Base-by-base conservation (phyloP, 352 stramenopile species). In the Phytophthora pistaciae region DNA sequence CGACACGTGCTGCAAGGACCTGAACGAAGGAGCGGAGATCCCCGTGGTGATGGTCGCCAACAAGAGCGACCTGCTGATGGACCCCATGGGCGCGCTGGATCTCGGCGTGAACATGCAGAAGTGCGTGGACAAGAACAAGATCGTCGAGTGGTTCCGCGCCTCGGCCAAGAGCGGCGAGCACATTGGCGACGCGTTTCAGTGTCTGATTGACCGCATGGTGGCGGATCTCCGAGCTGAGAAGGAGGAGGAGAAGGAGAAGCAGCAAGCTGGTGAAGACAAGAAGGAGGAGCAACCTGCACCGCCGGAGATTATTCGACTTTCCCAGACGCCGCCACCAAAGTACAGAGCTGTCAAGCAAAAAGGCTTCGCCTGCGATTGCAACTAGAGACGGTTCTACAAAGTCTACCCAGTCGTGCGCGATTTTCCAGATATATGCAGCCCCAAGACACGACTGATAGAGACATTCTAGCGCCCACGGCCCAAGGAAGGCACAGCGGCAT, bases 51-150 rank as follows among this genome's bases (percentile, higher is more conserved):
- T 97, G 71, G 73, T 96, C 8, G 90, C 88, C 7, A 97, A 97
- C 74, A 96, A 97, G 73, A 92, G 88, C 58, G 91, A 97, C 54
- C 68, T 96, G 64, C 66, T 97, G 16, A 64, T 72, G 0, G 85
- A 97, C 56, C 80, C 88, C 0, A 72, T 91, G 58, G 69, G 82
- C 13, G 90, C 89, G 18, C 68, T 96, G 3, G 78, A 92, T 52
- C 80, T 91, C 8, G 90, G 90, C 21, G 87, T 93, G 1, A 93
- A 84, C 23, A 95, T 97, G 87, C 88, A 95, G 59, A 95, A 96
- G 61, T 95, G 88, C 50, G 85, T 94, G 11, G 75, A 75, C 29
- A 76, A 79, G 54, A 93, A 90, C 64, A 78, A 83, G 16, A 94
- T 94, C 49, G 56, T 92, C 13, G 85, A 94, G 65, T 94, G 87